Evolutionary conservation across 1,139 yeast species (phyloP).

Genomic region (Arxiozyma slooffiae): DNA sequence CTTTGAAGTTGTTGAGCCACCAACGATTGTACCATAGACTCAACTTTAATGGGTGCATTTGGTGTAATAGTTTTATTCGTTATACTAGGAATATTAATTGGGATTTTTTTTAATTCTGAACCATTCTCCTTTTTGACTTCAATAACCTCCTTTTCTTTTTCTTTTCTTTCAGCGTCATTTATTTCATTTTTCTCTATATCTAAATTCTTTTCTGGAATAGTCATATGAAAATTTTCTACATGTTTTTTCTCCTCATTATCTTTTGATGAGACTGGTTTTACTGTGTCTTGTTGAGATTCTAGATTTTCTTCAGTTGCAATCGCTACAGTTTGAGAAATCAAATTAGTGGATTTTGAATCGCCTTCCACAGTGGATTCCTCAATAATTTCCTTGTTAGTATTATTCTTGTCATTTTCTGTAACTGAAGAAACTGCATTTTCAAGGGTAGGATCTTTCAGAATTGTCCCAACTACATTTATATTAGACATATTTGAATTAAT

Average conservation of each 20-base stretch:
- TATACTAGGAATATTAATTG: neutral
- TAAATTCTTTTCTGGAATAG: neutral
- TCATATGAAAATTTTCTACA: too few relatives aligned
- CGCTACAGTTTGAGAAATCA: neutral
- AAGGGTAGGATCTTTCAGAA: too few relatives aligned
- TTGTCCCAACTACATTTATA: neutral
- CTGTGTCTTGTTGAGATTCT: neutral
- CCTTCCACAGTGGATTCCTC: too few relatives aligned
- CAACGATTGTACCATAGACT: constrained; percentile 14
- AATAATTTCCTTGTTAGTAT: neutral
- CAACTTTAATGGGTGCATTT: constrained; percentile 9
- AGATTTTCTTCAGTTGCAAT: neutral
- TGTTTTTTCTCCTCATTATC: neutral
- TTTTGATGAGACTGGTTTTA: neutral
- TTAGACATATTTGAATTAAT: neutral
- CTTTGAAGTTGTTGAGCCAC: constrained; percentile 15
- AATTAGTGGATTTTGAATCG: too few relatives aligned
- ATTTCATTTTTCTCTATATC: too few relatives aligned
- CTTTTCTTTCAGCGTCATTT: neutral
- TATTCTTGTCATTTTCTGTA: neutral
- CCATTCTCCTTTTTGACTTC: neutral
- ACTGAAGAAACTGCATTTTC: neutral
- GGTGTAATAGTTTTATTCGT: neutral
- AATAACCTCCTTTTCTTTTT: neutral
- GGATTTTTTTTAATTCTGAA: neutral